phyloP scores from a whole-genome alignment of 2,329 filamentous ascomycete genomes.

The Fusarium agapanthi region DNA sequence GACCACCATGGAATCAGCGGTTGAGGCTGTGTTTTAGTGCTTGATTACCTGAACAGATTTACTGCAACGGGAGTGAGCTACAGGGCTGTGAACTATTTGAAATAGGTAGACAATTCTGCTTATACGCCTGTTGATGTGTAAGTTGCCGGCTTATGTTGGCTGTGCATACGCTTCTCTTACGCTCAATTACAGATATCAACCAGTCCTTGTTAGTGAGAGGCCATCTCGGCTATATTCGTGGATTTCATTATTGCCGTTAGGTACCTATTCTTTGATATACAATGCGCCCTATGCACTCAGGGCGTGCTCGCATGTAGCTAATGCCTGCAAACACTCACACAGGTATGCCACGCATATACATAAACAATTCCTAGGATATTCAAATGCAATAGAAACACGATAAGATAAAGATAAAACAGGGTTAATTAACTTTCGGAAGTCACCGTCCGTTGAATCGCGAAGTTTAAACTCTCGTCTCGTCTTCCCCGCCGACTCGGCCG shows the following conservation, averaged over 20 bases:
- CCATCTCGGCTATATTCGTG: background rate
- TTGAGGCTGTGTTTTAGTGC: background rate
- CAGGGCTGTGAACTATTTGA: background rate
- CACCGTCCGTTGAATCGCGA: background rate
- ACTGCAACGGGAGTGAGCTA: background rate
- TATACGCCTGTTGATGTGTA: background rate
- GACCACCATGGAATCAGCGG: background rate
- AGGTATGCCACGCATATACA: background rate
- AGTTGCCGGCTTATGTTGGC: background rate
- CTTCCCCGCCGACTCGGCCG: conserved; percentile 25
- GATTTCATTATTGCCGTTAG: background rate
- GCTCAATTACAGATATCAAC: background rate
- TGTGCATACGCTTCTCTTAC: background rate
- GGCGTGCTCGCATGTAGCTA: background rate
- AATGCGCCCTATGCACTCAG: background rate
- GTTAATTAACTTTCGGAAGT: background rate
- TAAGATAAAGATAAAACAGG: background rate
- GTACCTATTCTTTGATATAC: background rate
- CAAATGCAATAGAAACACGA: background rate
- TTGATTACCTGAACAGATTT: background rate
- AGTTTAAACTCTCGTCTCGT: background rate
- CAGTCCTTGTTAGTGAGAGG: background rate
- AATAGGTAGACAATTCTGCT: background rate
- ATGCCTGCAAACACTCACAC: background rate
- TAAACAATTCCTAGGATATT: background rate